Percentiles rank a stretch among this genome's conserved stretches.
phyloP scores from a whole-genome alignment of 192 early-diverging fungal species.

The Podila epicladia region DNA sequence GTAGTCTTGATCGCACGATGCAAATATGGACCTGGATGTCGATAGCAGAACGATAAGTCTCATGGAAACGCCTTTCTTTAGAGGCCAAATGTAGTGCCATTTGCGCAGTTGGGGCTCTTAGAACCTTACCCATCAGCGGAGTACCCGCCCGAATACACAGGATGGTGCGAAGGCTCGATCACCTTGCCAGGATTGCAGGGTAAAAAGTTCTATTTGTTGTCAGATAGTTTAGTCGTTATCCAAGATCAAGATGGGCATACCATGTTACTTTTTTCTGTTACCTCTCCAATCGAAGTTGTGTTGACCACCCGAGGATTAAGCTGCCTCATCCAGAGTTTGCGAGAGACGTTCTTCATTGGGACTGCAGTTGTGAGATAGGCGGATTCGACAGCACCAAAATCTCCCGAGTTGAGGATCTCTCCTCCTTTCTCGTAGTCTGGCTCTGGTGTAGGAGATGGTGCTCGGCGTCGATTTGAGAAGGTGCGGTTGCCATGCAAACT shows the following conservation, averaged over 20 bases:
- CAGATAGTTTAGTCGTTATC: neutral
- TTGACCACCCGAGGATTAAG: slow-evolving; percentile 28
- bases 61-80: neutral
- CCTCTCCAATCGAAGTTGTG: slow-evolving; percentile 20
- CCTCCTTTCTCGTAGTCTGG: slow-evolving; percentile 31
- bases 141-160: slow-evolving; percentile 66
- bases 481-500: neutral
- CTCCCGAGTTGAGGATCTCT: slow-evolving; percentile 38
- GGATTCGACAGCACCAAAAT: slow-evolving; percentile 43
- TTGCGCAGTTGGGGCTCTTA: slow-evolving; percentile 14
- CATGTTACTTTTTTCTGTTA: neutral
- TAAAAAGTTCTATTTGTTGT: slow-evolving; percentile 23
- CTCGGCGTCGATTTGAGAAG: neutral
- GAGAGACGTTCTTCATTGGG: slow-evolving; percentile 13
- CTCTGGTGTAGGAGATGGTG: slow-evolving; percentile 29
- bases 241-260: neutral
- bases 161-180: slow-evolving; percentile 35
- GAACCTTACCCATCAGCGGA: slow-evolving; percentile 56
- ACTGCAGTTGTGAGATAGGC: slow-evolving; percentile 10
- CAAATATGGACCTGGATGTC: slow-evolving; percentile 58
- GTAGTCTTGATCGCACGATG: slow-evolving; percentile 67
- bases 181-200: slow-evolving; percentile 51
- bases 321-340: slow-evolving; percentile 41
- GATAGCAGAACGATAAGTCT: neutral
- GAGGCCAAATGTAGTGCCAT: neutral